Percentiles rank a stretch among this genome's conserved stretches.
phyloP scores from a whole-genome alignment of 768 basidiomycete genomes.

The Trametes cingulata region DNA sequence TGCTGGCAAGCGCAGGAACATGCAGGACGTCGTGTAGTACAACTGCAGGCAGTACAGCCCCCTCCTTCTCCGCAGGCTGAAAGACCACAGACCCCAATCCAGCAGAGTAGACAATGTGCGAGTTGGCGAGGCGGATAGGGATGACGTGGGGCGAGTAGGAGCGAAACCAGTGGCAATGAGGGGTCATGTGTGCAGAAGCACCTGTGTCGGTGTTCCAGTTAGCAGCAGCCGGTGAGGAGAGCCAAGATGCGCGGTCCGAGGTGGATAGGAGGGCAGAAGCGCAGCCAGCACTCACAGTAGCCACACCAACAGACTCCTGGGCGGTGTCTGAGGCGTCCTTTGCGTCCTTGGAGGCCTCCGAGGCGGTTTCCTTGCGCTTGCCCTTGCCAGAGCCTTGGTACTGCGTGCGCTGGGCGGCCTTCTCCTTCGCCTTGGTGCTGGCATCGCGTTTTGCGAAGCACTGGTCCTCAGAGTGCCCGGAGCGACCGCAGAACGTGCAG shows the following conservation, averaged over 20 bases:
- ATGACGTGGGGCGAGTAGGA: too few species aligned
- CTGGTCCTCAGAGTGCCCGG: slow-evolving; percentile 17
- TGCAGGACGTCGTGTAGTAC: too few species aligned
- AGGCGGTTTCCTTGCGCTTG: neutral
- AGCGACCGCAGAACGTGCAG: slow-evolving; percentile 10
- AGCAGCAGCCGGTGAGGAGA: neutral
- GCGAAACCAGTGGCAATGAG: slow-evolving; percentile 9
- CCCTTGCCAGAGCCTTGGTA: too few species aligned
- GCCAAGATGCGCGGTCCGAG: neutral
- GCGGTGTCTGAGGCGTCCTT: neutral
- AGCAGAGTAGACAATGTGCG: neutral
- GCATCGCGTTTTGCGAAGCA: slow-evolving; percentile 5
- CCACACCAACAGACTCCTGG: neutral
- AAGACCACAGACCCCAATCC: neutral
- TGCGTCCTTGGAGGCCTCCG: neutral
- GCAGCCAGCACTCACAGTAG: slow-evolving; percentile 4
- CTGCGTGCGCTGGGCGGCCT: neutral
- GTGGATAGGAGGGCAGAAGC: slow-evolving; percentile 9
- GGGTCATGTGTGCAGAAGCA: slow-evolving; percentile 19
- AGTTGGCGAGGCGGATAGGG: too few species aligned
- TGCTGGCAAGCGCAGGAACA: too few species aligned
- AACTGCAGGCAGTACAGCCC: too few species aligned
- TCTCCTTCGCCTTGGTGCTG: slow-evolving; percentile 9
- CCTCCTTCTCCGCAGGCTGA: neutral
- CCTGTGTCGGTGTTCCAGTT: slow-evolving; percentile 17